A percentile compares a stretch with the other conserved stretches of the same genome.
phyloP scores from a whole-genome alignment of 176 grass and related monocot species.

The Areca catechu region DNA sequence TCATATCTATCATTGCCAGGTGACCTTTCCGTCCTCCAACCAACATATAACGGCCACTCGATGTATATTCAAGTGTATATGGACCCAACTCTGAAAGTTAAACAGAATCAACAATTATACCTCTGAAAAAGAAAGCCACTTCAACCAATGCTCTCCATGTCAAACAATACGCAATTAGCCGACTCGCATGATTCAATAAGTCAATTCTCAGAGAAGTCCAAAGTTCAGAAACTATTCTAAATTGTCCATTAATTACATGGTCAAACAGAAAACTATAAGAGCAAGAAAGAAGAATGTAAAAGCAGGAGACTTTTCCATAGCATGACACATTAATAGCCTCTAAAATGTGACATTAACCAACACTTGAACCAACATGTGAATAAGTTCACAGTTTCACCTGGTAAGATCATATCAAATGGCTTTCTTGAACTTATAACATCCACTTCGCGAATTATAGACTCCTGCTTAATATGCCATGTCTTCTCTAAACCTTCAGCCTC shows the following conservation, averaged over 20 bases:
- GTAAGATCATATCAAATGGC: conserved; percentile 93
- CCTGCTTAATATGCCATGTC: conserved; percentile 45
- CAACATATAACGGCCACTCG: conserved; percentile 77
- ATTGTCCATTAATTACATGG: too few species aligned
- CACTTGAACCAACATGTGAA: too few species aligned
- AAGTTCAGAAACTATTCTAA: conserved; percentile 3
- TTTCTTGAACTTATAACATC: conserved; percentile 57
- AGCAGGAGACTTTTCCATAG: too few species aligned
- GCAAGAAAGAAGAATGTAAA: too few species aligned
- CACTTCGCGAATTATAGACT: conserved; percentile 30
- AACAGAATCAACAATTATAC: conserved; percentile 8
- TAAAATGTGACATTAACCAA: too few species aligned
- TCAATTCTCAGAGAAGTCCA: neutral
- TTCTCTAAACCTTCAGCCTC: conserved; percentile 67
- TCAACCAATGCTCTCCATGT: neutral
- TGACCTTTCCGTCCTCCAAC: conserved; percentile 80
- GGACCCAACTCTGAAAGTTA: conserved; percentile 59
- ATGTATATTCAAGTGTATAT: conserved; percentile 67
- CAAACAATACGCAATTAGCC: neutral
- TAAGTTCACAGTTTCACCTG: conserved; percentile 33
- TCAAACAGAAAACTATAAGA: too few species aligned
- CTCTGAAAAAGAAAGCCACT: neutral
- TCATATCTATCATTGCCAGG: conserved; percentile 85
- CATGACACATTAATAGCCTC: too few species aligned
- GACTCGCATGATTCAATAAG: neutral